Evolutionary conservation across 2,329 filamentous ascomycete species (phyloP).

Genomic region (Penicillium griseofulvum): DNA sequence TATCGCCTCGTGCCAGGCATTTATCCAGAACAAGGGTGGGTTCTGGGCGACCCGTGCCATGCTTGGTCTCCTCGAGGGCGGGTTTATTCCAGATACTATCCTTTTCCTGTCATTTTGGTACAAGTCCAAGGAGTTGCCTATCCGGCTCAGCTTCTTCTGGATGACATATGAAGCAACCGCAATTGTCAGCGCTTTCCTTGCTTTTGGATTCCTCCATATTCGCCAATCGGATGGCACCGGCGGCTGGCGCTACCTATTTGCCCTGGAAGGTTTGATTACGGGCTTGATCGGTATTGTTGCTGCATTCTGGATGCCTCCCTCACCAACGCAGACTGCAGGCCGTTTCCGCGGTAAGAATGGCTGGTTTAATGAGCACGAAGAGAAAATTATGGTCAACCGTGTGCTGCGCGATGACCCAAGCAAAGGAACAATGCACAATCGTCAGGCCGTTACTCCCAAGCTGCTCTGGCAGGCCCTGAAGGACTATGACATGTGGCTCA

Average conservation of each 20-base stretch:
- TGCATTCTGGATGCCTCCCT: slow-evolving; percentile 60
- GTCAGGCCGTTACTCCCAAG: slow-evolving; percentile 50
- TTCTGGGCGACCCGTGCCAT: slow-evolving; percentile 47
- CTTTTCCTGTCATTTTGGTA: slow-evolving; percentile 73
- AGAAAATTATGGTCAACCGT: slow-evolving; percentile 68
- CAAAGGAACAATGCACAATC: slow-evolving; percentile 62
- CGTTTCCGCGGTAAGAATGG: slow-evolving; percentile 60
- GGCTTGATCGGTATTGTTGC: slow-evolving; percentile 56
- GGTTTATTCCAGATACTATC: slow-evolving; percentile 50
- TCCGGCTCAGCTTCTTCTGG: slow-evolving; percentile 69
- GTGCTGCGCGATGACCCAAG: slow-evolving; percentile 56
- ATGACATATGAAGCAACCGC: slow-evolving; percentile 55
- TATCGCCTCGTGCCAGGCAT: slow-evolving; percentile 52
- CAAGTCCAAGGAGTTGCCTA: slow-evolving; percentile 66
- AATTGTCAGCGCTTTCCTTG: slow-evolving; percentile 49
- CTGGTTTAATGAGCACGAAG: slow-evolving; percentile 66
- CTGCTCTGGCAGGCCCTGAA: slow-evolving; percentile 52
- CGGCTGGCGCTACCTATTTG: slow-evolving; percentile 47
- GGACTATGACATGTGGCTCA: slow-evolving; percentile 59
- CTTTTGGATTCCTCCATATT: slow-evolving; percentile 45
- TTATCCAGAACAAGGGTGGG: slow-evolving; percentile 45
- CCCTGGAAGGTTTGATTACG: slow-evolving; percentile 49
- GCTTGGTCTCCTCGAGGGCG: slow-evolving; percentile 53
- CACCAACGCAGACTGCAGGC: slow-evolving; percentile 64
- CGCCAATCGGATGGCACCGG: slow-evolving; percentile 34